Base-by-base conservation (phyloP, 1,284 basidiomycete genomes). In the Cutaneotrichosporon cutaneum region DNA sequence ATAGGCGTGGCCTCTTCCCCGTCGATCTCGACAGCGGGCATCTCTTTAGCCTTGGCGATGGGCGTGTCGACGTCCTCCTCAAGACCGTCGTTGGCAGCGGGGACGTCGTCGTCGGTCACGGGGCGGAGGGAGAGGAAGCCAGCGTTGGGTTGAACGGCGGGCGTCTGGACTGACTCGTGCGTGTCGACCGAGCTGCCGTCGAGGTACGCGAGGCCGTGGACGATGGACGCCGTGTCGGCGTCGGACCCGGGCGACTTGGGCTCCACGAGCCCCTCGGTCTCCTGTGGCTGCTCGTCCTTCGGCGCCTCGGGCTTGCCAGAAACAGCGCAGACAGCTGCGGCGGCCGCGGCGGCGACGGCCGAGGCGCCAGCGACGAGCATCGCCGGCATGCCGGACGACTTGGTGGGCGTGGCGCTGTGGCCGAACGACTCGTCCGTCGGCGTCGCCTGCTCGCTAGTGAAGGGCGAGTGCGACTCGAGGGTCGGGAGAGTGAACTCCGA, bases 401-500 rank as follows among this genome's bases (percentile, higher is more conserved):
- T 51, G 27, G 48, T 51, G 24, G 48, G 48, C 27, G 48, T 51
- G 48, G 24, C 26, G 27, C 18, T 51, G 48, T 7, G 26, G 16
- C 26, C 26, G 48, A 51, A 30, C 26, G 48, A 51, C 48, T 51
- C 48, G 7, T 32, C 48, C 27, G 48, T 51, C 13, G 48, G 48
- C 18, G 48, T 51, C 27, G 48, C 26, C 16, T n/a, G 48, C 16
- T 27, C 48, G 27, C 48, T 51, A 11, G 14, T 6, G 10, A 51
- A 9, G 10, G 26, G 26, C 4, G 48, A 27, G 48, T 26, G 48
- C 27, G 48, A 51, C 16, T 54, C 52, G 22, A 54, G 52, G 13
- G 52, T 54, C 6, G 52, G 52, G 52, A 54, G 52, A 11, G 33
- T 39, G 52, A 39, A 54, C 22, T 54, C 52, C 6, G 52, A 54